Base-by-base conservation (phyloP, 2,329 filamentous ascomycete species). In the Neofusicoccum parvum region DNA sequence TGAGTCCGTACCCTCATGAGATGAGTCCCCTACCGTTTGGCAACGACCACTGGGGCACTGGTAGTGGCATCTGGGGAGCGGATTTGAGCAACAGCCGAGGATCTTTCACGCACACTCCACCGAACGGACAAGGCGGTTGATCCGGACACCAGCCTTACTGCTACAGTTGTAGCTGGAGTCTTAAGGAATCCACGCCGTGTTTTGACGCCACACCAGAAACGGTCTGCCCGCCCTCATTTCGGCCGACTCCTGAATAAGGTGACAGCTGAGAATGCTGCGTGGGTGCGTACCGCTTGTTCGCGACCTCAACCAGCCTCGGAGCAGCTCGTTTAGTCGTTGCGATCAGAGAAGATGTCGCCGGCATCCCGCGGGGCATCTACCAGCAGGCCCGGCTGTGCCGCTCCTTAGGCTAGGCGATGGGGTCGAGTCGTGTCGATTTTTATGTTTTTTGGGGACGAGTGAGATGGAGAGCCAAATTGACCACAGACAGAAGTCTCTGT, bases 11-110 rank as follows among this genome's bases (percentile, higher is more conserved):
- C 23, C 53, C 53, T 15, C 36, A 59, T 15, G 54, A 59, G 15
- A 45, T 23, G 32, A 81, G 78, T 66, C 78, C 79, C 9, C 62
- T 81, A 37, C 71, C 81, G 5, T 82, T 81, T 67, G 78, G 63
- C 17, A 70, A 71, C 20, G 76, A 77, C 65, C 74, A 75, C 2
- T 82, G 77, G 77, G 75, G 75, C 54, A 70, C 70, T 46, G 62
- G 53, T 11, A 71, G 71, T 34, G 77, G 76, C 66, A 75, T 77
- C 5, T 82, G 77, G 77, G 75, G 75, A 56, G 69, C 72, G 60
- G 67, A 76, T 62, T 67, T 72, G 37, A 71, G 74, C 17, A 68
- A 69, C 37, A 69, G 67, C 7, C 70, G 71, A n/a, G 75, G 72
- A 60, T 73, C 73, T 1, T 77, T 74, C 58, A 12, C 46, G 3